These are phyloP conservation scores for Magnaporthiopsis incrustans DNA, from an alignment of 2,329 filamentous ascomycete genomes.

Conservation along the genomic window DNA sequence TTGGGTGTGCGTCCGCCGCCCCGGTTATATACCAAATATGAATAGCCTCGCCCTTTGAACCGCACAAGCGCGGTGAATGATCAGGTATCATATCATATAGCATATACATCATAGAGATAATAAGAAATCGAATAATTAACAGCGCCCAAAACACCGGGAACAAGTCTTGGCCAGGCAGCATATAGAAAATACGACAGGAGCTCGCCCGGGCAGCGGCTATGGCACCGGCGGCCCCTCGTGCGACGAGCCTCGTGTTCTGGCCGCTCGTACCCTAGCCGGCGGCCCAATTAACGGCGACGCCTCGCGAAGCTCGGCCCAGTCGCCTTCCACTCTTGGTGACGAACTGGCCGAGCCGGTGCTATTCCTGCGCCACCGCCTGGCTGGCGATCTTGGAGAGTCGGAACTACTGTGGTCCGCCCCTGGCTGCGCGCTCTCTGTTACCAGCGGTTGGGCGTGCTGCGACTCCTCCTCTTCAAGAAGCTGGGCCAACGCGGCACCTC, in stretches of 20 bases:
- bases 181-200: not conserved
- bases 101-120: not conserved
- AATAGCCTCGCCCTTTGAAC: not conserved
- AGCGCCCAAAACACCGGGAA: not conserved
- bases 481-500: slow-evolving; percentile 46
- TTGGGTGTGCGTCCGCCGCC: too few species aligned
- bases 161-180: not conserved
- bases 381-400: not conserved
- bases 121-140: too few species aligned
- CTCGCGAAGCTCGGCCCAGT: too few species aligned
- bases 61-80: not conserved
- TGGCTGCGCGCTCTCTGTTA: not conserved
- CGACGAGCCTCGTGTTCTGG: not conserved
- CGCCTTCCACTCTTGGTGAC: too few species aligned
- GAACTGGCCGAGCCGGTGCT: not conserved
- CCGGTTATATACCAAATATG: not conserved
- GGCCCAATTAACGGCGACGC: not conserved
- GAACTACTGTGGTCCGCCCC: not conserved
- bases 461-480: slow-evolving; percentile 46
- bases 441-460: slow-evolving; percentile 1
- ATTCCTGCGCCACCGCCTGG: not conserved
- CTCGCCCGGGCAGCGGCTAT: not conserved
- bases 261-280: not conserved
- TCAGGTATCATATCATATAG: not conserved
- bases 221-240: not conserved